Conservation (phyloP, 2,329 filamentous ascomycete species). For the Fusarium heterosporum region DNA sequence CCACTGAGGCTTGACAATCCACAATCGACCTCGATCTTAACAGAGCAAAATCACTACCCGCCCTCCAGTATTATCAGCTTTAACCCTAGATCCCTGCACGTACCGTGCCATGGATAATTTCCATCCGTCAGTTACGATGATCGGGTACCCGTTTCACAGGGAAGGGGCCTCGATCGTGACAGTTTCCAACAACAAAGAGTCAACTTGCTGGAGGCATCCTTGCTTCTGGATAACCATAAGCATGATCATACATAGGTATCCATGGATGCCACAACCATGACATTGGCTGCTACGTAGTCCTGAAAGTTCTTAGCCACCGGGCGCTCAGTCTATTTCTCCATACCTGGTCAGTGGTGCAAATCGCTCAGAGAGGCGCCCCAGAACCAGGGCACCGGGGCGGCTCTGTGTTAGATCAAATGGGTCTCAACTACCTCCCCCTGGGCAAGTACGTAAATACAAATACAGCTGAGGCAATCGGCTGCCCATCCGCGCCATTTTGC, state of each 20-base stretch:
- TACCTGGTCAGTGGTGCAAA: slow-evolving; percentile 1
- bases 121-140: slow-evolving; percentile 15
- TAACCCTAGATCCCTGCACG: slow-evolving; percentile 19
- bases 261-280: not conserved
- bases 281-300: too few species aligned
- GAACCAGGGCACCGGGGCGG: slow-evolving; percentile 28
- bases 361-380: slow-evolving; percentile 5
- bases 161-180: not conserved
- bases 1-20: slow-evolving; percentile 22
- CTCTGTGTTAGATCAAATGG: slow-evolving; percentile 11
- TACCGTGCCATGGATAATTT: not conserved
- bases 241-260: not conserved
- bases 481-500: not conserved
- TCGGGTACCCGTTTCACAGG: slow-evolving; percentile 15
- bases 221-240: not conserved
- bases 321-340: not conserved
- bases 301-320: not conserved
- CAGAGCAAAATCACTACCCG: not conserved
- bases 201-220: not conserved
- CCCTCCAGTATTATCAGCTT: not conserved
- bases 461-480: too few species aligned
- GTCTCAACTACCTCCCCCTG: slow-evolving; percentile 1
- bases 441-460: too few species aligned
- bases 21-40: slow-evolving; percentile 3
- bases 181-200: not conserved